Evolutionary conservation across 2,329 filamentous ascomycete species (phyloP).

Genomic region (Colletotrichum cereale): DNA sequence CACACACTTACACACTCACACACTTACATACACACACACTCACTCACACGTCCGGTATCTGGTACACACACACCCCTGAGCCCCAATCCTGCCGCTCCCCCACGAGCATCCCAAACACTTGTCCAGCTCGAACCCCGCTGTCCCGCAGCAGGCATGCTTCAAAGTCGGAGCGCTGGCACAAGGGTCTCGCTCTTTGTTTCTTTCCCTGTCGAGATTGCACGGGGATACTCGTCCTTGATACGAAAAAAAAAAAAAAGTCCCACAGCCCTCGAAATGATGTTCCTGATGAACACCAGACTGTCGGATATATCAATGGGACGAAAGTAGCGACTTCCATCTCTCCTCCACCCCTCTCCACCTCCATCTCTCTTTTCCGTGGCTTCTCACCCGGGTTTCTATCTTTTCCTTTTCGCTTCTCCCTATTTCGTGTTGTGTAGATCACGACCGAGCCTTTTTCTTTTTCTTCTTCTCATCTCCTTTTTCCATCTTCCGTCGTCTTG

Average conservation of each 20-base stretch:
- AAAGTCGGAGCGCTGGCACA: constrained; percentile 22
- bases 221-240: constrained; percentile 9
- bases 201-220: neutral
- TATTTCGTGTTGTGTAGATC: constrained; percentile 31
- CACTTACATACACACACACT: too few relatives aligned
- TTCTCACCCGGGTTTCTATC: neutral
- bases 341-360: neutral
- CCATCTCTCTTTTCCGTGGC: neutral
- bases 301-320: constrained; percentile 35
- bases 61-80: neutral
- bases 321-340: constrained; percentile 8
- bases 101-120: constrained; percentile 38
- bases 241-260: constrained; percentile 8
- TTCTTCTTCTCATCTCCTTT: neutral
- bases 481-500: neutral
- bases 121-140: constrained; percentile 32
- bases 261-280: neutral
- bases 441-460: neutral
- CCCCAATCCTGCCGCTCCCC: constrained; percentile 14
- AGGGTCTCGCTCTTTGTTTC: constrained; percentile 21
- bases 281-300: neutral
- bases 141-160: constrained; percentile 34
- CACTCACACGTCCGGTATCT: too few relatives aligned
- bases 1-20: too few relatives aligned
- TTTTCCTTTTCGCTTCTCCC: neutral